Evolutionary conservation across 1,284 basidiomycete species (phyloP).

Genomic region (Ganoderma boninense): DNA sequence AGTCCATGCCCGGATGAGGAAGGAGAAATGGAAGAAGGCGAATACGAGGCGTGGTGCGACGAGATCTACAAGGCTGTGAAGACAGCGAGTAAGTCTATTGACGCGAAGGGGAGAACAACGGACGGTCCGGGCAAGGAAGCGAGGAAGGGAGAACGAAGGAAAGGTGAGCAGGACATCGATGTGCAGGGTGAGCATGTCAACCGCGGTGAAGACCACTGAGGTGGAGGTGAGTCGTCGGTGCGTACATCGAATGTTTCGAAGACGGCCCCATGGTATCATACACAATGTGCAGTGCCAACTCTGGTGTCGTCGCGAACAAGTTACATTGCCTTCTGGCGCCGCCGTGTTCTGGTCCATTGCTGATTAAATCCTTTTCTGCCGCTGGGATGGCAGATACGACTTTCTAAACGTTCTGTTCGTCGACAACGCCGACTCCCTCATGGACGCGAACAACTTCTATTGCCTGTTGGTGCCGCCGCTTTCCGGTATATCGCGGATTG

Average conservation of each 20-base stretch:
- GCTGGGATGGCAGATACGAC: neutral
- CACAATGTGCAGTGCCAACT: no score
- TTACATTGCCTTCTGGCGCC: neutral
- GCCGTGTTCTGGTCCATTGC: neutral
- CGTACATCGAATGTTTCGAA: neutral
- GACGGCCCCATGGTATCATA: neutral
- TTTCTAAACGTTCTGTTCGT: no score
- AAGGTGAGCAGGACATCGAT: constrained; percentile 28
- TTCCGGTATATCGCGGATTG: neutral
- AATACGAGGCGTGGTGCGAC: constrained; percentile 37
- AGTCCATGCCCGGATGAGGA: neutral
- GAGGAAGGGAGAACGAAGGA: constrained; percentile 29
- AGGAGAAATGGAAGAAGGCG: constrained; percentile 20
- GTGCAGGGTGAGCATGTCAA: constrained; percentile 32
- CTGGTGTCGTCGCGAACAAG: neutral
- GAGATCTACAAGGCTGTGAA: constrained; percentile 42
- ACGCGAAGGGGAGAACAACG: constrained; percentile 31
- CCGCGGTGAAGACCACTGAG: constrained; percentile 13
- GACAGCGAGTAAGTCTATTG: constrained; percentile 29
- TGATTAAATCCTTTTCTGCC: neutral
- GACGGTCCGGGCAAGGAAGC: constrained; percentile 22
- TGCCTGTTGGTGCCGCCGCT: neutral
- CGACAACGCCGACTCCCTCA: neutral
- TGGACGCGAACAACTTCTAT: neutral
- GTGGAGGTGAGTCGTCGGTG: neutral